phyloP scores from a whole-genome alignment of 306 rosid species.

The Psophocarpus tetragonolobus region DNA sequence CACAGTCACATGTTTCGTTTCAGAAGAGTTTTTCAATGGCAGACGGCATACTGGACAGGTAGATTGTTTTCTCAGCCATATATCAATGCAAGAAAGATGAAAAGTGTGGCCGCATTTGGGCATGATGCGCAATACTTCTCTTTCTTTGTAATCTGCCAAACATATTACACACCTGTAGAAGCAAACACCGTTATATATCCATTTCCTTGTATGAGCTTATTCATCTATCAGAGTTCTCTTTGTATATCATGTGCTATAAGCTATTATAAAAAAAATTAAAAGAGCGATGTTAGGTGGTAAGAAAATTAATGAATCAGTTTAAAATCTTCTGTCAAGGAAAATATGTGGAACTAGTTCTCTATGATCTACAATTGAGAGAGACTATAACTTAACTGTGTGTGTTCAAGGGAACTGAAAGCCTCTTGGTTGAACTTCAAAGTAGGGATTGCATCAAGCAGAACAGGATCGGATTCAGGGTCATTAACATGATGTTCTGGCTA shows the following conservation, averaged over 20 bases:
- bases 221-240: background rate
- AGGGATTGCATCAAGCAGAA: slow-evolving; percentile 87
- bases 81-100: slow-evolving; percentile 91
- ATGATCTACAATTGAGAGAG: slow-evolving; percentile 12
- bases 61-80: slow-evolving; percentile 85
- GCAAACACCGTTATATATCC: slow-evolving; percentile 29
- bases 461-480: slow-evolving; percentile 72
- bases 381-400: slow-evolving; percentile 77
- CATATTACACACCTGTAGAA: slow-evolving; percentile 87
- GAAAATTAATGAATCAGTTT: background rate
- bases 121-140: slow-evolving; percentile 84
- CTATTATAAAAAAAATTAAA: background rate
- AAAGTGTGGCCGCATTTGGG: slow-evolving; percentile 92
- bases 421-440: slow-evolving; percentile 80
- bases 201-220: background rate
- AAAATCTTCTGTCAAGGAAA: background rate
- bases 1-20: slow-evolving; percentile 56
- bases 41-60: slow-evolving; percentile 97
- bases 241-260: background rate
- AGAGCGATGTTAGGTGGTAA: background rate
- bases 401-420: slow-evolving; percentile 78
- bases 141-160: slow-evolving; percentile 86
- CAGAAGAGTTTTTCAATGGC: slow-evolving; percentile 65
- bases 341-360: slow-evolving; percentile 4
- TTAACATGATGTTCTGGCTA: slow-evolving; percentile 80